These are phyloP conservation scores for Oldenlandia corymbosa DNA, from an alignment of 257 asterid species.

Conservation along the genomic window DNA sequence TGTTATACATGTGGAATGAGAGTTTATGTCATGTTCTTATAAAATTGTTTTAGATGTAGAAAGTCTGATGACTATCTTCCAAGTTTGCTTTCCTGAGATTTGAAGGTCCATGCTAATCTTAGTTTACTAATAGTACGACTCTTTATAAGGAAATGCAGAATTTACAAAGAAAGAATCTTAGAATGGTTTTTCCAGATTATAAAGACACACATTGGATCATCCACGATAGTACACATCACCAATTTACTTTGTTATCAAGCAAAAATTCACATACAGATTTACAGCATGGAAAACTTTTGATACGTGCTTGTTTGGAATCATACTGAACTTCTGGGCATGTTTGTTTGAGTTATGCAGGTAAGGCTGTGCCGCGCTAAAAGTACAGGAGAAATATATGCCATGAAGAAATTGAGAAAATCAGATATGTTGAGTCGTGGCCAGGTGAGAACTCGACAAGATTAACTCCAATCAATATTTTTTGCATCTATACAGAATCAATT, in stretches of 20 bases:
- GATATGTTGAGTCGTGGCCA: slow-evolving; percentile 99
- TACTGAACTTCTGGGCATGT: slow-evolving; percentile 2
- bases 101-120: too few species aligned
- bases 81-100: too few species aligned
- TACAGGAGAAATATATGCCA: slow-evolving; percentile 89
- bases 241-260: background rate
- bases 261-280: background rate
- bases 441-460: slow-evolving; percentile 36
- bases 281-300: background rate
- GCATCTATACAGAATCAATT: background rate
- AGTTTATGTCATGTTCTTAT: too few species aligned
- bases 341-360: slow-evolving; percentile 54
- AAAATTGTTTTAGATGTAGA: too few species aligned
- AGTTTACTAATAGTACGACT: too few species aligned
- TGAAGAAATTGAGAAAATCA: slow-evolving; percentile 90
- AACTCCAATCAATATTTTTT: background rate
- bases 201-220: too few species aligned
- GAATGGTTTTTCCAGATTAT: too few species aligned
- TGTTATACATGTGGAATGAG: background rate
- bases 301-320: background rate
- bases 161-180: too few species aligned
- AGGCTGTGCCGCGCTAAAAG: slow-evolving; percentile 80
- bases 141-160: too few species aligned
- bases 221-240: background rate
- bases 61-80: too few species aligned